Evolutionary conservation across 2,329 filamentous ascomycete species (phyloP).

Genomic region (Samsoniella hepiali): DNA sequence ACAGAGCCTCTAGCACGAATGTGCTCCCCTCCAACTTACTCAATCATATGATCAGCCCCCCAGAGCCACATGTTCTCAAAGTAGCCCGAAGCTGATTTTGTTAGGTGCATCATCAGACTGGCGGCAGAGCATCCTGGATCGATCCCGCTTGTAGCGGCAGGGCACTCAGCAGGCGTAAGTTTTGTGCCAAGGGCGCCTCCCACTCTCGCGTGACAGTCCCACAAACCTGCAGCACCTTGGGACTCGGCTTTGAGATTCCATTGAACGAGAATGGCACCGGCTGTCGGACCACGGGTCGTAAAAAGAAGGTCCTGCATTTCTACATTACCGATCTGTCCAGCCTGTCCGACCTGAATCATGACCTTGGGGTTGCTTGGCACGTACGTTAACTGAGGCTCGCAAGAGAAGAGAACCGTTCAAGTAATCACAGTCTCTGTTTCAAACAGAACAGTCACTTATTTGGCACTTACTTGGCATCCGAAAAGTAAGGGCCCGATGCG

Average conservation of each 20-base stretch:
- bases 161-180: slow-evolving; percentile 60
- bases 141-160: slow-evolving; percentile 40
- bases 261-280: slow-evolving; percentile 66
- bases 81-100: slow-evolving; percentile 44
- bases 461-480: slow-evolving; percentile 19
- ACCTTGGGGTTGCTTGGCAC: slow-evolving; percentile 46
- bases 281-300: slow-evolving; percentile 60
- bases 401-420: background rate
- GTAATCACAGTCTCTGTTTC: too few relatives aligned
- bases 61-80: slow-evolving; percentile 61
- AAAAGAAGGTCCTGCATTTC: slow-evolving; percentile 70
- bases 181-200: slow-evolving; percentile 66
- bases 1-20: background rate
- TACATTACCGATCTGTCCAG: slow-evolving; percentile 59
- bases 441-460: too few relatives aligned
- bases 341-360: slow-evolving; percentile 62
- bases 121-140: slow-evolving; percentile 57
- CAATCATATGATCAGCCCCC: slow-evolving; percentile 61
- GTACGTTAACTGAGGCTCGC: background rate
- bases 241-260: slow-evolving; percentile 47
- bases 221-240: slow-evolving; percentile 40
- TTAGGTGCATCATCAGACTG: slow-evolving; percentile 51
- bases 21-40: too few relatives aligned
- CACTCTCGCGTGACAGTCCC: slow-evolving; percentile 69
- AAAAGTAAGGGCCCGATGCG: slow-evolving; percentile 24